A percentile compares a stretch with the other conserved stretches of the same genome.
phyloP scores from a whole-genome alignment of 2,329 filamentous ascomycete genomes.

The Fusarium albidum region DNA sequence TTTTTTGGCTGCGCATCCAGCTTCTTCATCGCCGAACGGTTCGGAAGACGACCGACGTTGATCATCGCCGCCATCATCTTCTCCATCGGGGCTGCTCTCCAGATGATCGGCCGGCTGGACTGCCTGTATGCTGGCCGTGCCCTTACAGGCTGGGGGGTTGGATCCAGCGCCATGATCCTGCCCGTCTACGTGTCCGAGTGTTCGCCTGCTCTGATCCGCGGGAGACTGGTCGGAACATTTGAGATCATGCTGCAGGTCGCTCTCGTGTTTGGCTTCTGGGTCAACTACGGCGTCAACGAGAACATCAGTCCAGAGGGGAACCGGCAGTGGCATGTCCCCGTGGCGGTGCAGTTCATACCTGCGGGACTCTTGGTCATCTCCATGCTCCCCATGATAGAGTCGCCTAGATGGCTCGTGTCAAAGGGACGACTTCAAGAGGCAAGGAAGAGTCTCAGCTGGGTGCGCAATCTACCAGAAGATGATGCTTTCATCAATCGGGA shows the following conservation, averaged over 20 bases:
- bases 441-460: no score
- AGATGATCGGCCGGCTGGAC: background rate
- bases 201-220: slow-evolving; percentile 14
- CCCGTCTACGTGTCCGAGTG: slow-evolving; percentile 23
- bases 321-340: slow-evolving; percentile 52
- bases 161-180: slow-evolving; percentile 21
- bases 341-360: slow-evolving; percentile 38
- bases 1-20: background rate
- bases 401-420: no score
- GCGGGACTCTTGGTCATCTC: slow-evolving; percentile 47
- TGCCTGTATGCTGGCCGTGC: background rate
- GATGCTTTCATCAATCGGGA: slow-evolving; percentile 33
- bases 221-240: slow-evolving; percentile 18
- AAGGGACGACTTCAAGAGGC: no score
- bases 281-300: slow-evolving; percentile 31
- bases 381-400: no score
- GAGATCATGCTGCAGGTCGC: slow-evolving; percentile 19
- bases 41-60: background rate
- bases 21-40: background rate
- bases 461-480: slow-evolving; percentile 35
- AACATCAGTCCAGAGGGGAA: slow-evolving; percentile 22
- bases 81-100: background rate
- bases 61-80: background rate
- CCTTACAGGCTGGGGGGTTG: background rate
- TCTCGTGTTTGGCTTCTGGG: slow-evolving; percentile 18